Percentiles rank a stretch among this genome's conserved stretches.
Conservation (phyloP, 2,329 filamentous ascomycete genomes). For the Colletotrichum tropicicola region DNA sequence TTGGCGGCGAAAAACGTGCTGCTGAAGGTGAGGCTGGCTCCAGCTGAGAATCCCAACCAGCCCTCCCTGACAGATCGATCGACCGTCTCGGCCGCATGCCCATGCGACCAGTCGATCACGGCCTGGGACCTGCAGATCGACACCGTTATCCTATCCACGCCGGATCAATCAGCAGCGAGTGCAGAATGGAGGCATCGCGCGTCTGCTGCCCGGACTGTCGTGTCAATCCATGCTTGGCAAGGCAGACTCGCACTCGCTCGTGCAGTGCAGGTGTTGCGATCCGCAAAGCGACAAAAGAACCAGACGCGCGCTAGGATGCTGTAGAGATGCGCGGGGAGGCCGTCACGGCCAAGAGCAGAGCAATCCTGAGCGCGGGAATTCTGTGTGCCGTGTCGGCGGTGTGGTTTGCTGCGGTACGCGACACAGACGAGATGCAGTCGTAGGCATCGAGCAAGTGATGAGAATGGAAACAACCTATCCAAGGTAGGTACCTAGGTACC, state of each 20-base stretch:
- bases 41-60: neutral
- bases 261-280: neutral
- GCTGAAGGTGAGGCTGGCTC: constrained; percentile 21
- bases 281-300: neutral
- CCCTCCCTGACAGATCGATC: constrained; percentile 14
- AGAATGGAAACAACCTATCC: neutral
- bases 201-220: too few relatives aligned
- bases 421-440: neutral
- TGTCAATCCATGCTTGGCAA: constrained; percentile 6
- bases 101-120: constrained; percentile 8
- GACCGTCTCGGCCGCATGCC: constrained; percentile 1
- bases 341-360: neutral
- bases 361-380: neutral
- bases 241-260: constrained; percentile 8
- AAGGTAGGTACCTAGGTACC: too few relatives aligned
- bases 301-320: neutral
- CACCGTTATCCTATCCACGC: neutral
- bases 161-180: too few relatives aligned
- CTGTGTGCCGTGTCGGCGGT: neutral
- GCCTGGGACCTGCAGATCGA: neutral
- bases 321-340: neutral
- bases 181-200: too few relatives aligned
- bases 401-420: constrained; percentile 27
- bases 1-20: neutral
- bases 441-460: neutral